These are phyloP conservation scores for Monosporozyma yasuniensis DNA, from an alignment of 805 yeast species.

Conservation along the genomic window DNA sequence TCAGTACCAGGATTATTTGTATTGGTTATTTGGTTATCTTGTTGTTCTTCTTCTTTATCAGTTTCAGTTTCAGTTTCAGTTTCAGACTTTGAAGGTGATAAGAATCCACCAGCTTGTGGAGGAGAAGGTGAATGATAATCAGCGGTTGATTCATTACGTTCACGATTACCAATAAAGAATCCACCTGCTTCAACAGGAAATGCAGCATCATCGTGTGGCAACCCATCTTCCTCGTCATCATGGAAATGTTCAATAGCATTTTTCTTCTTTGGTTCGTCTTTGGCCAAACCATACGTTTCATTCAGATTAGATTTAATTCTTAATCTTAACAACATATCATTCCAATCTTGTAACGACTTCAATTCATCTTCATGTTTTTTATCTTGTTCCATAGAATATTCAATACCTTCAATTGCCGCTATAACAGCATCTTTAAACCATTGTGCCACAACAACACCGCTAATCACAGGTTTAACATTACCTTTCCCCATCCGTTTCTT, in stretches of 20 bases:
- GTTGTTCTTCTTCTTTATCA: neutral
- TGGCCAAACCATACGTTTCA: constrained; percentile 35
- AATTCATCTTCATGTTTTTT: constrained; percentile 37
- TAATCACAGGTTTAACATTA: constrained; percentile 50
- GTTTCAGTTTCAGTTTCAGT: neutral
- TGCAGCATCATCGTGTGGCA: constrained; percentile 3
- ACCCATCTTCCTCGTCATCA: constrained; percentile 13
- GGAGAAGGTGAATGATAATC: neutral
- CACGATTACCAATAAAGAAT: constrained; percentile 2
- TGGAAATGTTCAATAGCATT: constrained; percentile 2
- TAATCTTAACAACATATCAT: constrained; percentile 29
- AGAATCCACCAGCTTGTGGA: neutral
- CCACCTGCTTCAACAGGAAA: constrained; percentile 9
- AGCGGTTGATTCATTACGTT: neutral
- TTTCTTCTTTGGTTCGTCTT: neutral
- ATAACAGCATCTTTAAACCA: constrained; percentile 36
- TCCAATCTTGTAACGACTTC: constrained; percentile 36
- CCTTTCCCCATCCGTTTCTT: constrained; percentile 13
- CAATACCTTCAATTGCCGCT: constrained; percentile 24
- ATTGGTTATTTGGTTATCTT: neutral
- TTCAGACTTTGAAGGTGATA: neutral
- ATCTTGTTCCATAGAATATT: constrained; percentile 28
- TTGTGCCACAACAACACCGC: constrained; percentile 67
- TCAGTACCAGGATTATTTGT: constrained; percentile 2
- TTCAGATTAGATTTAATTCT: constrained; percentile 34